Evolutionary conservation across 495 filamentous ascomycete species (phyloP).

Genomic region (Echria macrotheca): DNA sequence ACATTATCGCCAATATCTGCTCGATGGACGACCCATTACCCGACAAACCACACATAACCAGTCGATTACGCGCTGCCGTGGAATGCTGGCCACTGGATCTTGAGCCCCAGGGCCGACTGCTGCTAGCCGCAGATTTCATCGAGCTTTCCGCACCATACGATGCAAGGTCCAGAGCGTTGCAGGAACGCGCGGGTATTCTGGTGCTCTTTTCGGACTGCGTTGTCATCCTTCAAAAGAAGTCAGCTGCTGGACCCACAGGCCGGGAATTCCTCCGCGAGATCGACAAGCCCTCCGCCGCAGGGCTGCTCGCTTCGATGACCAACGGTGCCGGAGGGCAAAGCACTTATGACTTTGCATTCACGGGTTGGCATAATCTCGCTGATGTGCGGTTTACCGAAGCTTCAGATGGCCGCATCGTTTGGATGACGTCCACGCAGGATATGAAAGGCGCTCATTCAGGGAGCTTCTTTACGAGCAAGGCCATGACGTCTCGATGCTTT

Average conservation of each 20-base stretch:
- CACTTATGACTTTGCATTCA: slow-evolving; percentile 64
- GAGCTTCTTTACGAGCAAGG: slow-evolving; percentile 44
- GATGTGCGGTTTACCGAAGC: slow-evolving; percentile 74
- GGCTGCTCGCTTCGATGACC: slow-evolving; percentile 50
- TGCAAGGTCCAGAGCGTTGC: slow-evolving; percentile 7
- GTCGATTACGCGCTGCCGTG: slow-evolving; percentile 67
- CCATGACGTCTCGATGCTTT: slow-evolving; percentile 53
- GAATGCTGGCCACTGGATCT: slow-evolving; percentile 73
- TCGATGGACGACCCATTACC: slow-evolving; percentile 67
- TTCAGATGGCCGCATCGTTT: slow-evolving; percentile 62
- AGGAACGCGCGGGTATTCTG: slow-evolving; percentile 60
- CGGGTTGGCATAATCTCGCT: slow-evolving; percentile 63
- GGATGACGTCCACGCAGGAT: slow-evolving; percentile 58
- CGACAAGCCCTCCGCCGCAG: slow-evolving; percentile 62
- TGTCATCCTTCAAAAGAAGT: slow-evolving; percentile 65
- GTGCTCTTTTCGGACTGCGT: slow-evolving; percentile 80
- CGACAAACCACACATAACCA: slow-evolving; percentile 64
- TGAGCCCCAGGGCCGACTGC: slow-evolving; percentile 69
- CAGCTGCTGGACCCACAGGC: slow-evolving; percentile 58
- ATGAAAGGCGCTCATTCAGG: slow-evolving; percentile 46
- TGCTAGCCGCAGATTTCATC: slow-evolving; percentile 75
- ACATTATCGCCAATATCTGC: slow-evolving; percentile 92
- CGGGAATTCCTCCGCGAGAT: slow-evolving; percentile 76
- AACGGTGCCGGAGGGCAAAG: slow-evolving; percentile 47
- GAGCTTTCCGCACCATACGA: slow-evolving; percentile 71